Base-by-base conservation (phyloP, 1,284 basidiomycete species). In the Fomitopsis pinicola region DNA sequence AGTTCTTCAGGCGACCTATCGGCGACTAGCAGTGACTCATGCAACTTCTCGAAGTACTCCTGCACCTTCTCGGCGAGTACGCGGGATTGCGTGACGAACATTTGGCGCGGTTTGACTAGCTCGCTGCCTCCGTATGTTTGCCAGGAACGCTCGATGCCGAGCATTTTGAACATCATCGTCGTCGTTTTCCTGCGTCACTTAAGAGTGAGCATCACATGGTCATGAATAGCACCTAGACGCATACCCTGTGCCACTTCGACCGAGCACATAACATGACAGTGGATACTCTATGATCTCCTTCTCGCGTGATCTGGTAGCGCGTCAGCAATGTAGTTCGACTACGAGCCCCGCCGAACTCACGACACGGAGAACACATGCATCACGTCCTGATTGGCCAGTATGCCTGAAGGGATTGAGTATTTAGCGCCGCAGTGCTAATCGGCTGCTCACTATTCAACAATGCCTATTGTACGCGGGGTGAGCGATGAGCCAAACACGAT, bases 111-210 rank as follows among this genome's bases (percentile, higher is more conserved):
- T 48, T 64, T 65, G 1, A 65, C 44, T 28, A 63, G 66, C 67
- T 35, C 28, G 5, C 71, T 71, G 22, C 22, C 22, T 15, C 66
- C 68, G 14, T 70, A 70, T 35, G 75, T 62, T 46, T 80, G 73
- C 72, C 79, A 84, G 2, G 78, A 75, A 14, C 80, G 75, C 65
- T 89, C 84, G 6, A 89, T 80, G 5, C 82, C 80, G 5, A 89
- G 74, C 81, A 90, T 89, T 72, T 88, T 89, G 76, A 85, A 87
- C 0, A 89, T 73, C 81, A 90, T 87, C 0, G 86, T 88, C 0
- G 87, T 89, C 0, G 88, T 91, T 80, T 91, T 90, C 4, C 87
- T 89, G 64, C 42, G 55, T 1, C 19, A n/a, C 19, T 22, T 48
- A 1, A 19, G 60, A 59, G n/a, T 59, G 15, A 50, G 6, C 59